Conservation (phyloP, 73 alveolate genomes). For the Paramecium primaurelia region DNA sequence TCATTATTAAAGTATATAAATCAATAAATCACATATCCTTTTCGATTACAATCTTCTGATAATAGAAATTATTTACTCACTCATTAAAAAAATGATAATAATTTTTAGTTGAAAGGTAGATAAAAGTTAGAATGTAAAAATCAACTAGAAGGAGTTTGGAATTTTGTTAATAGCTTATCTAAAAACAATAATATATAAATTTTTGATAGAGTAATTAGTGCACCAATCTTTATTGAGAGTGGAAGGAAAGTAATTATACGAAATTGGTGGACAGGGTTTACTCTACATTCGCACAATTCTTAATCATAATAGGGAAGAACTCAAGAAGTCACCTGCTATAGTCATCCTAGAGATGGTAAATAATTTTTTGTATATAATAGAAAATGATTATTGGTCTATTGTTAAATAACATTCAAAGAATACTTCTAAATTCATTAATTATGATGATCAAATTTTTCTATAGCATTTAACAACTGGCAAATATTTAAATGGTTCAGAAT, state of each 20-base stretch:
- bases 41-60: neutral
- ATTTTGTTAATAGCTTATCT: neutral
- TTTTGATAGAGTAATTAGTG: neutral
- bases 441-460: neutral
- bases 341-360: constrained; percentile 10
- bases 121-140: neutral
- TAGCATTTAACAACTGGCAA: neutral
- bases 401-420: neutral
- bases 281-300: neutral
- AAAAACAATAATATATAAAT: neutral
- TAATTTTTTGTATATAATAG: neutral
- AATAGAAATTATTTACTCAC: neutral
- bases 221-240: neutral
- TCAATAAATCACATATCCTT: neutral
- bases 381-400: neutral
- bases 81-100: neutral
- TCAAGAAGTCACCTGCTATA: neutral
- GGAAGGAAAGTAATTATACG: neutral
- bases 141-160: neutral
- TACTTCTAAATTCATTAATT: neutral
- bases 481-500: neutral
- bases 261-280: neutral
- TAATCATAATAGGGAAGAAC: neutral
- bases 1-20: neutral
- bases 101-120: neutral